Evolutionary conservation across 2,329 filamentous ascomycete species (phyloP), one percentile per base, ranked within the genome.

Genomic region (Teratosphaeria zuluensis): DNA sequence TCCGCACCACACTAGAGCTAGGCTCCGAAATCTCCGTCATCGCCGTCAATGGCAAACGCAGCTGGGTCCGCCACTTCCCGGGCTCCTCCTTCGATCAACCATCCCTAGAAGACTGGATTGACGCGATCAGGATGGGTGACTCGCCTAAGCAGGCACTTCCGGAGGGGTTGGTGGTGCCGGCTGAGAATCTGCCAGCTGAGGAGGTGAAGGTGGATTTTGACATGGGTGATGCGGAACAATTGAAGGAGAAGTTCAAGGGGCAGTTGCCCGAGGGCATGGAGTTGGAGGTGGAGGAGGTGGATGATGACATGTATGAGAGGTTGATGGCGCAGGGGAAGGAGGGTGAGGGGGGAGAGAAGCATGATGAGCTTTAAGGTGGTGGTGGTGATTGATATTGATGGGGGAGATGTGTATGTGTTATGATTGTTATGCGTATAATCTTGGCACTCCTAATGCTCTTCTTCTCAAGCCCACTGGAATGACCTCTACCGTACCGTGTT

Each of bases 51-150:
- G 88, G 84, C 33, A 90, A 92, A 68, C 85, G 91, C 57, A 81
- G 83, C 51, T 99, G 94, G 94, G 95, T 86, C 83, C 87, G 88
- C 67, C 83, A 81, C 59, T 94, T 89, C 72, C 76, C 83, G 54
- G 84, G 81, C 6, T 72, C 75, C 8, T 72, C 35, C 14, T 38
- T 55, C 54, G 12, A 79, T 28, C 59, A 63, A 6, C 78, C 81
- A 57, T 82, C 80, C 30, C 77, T 99, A 32, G 90, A 96, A 76
- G 77, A 78, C 62, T 99, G 92, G 90, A 84, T 99, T 60, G 94
- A 99, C 69, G 81, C 84, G n/a, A 90, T 97, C 62, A 86, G 90
- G 42, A 81, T 99, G 79, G 90, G 92, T 56, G 92, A 97, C 70
- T 88, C 90, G 2, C 76, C 81, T 60, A 96, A 92, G 80, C 81